phyloP scores from a whole-genome alignment of 257 asterid genomes.

The Nicotiana noctiflora region DNA sequence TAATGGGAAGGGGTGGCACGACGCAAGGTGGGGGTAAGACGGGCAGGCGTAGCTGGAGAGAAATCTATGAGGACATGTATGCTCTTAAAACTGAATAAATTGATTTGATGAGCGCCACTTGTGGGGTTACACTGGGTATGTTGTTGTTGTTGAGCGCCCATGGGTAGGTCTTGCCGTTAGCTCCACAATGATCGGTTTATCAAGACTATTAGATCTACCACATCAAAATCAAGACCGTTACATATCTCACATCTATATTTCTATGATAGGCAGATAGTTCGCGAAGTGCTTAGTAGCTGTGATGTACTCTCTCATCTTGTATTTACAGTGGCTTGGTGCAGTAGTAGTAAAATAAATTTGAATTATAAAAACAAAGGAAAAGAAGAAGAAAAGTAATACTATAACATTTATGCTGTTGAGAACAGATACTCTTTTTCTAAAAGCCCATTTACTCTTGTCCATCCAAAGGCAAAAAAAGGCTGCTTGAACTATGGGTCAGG shows the following conservation, averaged over 20 bases:
- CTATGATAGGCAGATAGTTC: background rate
- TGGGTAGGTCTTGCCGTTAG: background rate
- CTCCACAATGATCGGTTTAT: background rate
- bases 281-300: background rate
- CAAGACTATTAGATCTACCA: background rate
- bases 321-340: background rate
- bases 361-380: background rate
- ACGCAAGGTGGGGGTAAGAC: background rate
- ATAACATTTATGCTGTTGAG: background rate
- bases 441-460: background rate
- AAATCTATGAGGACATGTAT: background rate
- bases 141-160: too few relatives aligned
- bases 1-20: background rate
- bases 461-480: background rate
- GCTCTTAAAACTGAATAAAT: background rate
- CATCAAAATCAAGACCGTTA: background rate
- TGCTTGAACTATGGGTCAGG: background rate
- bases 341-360: background rate
- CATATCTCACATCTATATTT: background rate
- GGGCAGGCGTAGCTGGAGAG: background rate
- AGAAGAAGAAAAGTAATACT: background rate
- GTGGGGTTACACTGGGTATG: too few relatives aligned
- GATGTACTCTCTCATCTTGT: too few relatives aligned
- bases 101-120: background rate
- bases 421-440: background rate